Evolutionary conservation across 768 basidiomycete genomes (phyloP), one percentile per base, ranked within the genome.

Genomic region (Solioccasus polychromus): DNA sequence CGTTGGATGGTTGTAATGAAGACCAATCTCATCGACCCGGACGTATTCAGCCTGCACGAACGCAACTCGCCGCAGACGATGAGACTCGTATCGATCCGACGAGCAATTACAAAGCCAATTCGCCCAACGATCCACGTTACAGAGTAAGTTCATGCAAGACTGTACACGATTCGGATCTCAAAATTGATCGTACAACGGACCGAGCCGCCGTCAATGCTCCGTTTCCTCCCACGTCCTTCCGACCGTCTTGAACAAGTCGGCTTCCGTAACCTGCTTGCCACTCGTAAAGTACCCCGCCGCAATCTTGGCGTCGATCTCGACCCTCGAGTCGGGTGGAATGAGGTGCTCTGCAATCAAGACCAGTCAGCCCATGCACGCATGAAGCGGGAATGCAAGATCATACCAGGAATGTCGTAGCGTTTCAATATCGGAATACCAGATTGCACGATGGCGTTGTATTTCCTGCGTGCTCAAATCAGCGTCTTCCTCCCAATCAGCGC

Each of bases 271-370:
- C 58, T 84, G 73, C 66, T 88, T 88, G 3, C 83, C 84, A 50
- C 78, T 86, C 24, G 87, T 83, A 69, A 90, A 95, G 64, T 97
- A 98, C 8, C 93, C 94, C 5, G 90, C 85, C 10, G 90, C 89
- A 55, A 93, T 92, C 78, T 96, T 97, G 28, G 94, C 94, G 54
- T 96, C 91, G 51, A 95, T 96, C 71, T 97, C 94, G 22, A 97
- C 94, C 14, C 83, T 79, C 34, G 87, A 87, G 67, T 92, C 89
- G 28, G 86, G 88, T 0, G 92, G 92, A 51, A 96, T 88, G 45
- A 96, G 80, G 52, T 95, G 78, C 42, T 90, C 90, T 80, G 47
- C 12, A 18, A 34, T 10, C 14, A 29, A 12, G 14, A 15, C 11
- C n/a, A 32, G n/a, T 7, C 31, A 32, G 31, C 8, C 31, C 8